Evolutionary conservation across 768 basidiomycete genomes (phyloP).

Genomic region (Paxillus ammoniavirescens): DNA sequence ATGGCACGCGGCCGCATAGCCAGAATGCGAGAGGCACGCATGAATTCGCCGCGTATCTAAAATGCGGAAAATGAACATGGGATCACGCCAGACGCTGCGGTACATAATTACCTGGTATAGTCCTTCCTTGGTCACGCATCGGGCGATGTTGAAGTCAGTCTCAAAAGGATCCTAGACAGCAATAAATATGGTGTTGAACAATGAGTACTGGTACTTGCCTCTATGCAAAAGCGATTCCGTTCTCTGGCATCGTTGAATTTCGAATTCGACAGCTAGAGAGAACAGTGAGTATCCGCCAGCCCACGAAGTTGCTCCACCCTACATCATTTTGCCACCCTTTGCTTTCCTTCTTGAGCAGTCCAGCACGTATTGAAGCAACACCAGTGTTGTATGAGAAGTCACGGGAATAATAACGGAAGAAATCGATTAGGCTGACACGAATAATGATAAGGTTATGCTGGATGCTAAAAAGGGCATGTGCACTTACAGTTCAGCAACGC

Average conservation of each 20-base stretch:
- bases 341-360: constrained; percentile 82
- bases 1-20: constrained; percentile 76
- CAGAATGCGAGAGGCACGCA: constrained; percentile 90
- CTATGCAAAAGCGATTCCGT: constrained; percentile 93
- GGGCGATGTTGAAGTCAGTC: constrained; percentile 91
- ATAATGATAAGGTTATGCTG: constrained; percentile 4
- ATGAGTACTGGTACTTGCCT: constrained; percentile 47
- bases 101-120: constrained; percentile 71
- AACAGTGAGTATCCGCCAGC: constrained; percentile 7
- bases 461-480: neutral
- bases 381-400: constrained; percentile 91
- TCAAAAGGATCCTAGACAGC: constrained; percentile 88
- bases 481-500: constrained; percentile 87
- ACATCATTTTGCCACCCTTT: constrained; percentile 97
- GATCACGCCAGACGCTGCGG: neutral
- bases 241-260: constrained; percentile 76
- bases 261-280: constrained; percentile 43
- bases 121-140: constrained; percentile 96
- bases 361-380: constrained; percentile 88
- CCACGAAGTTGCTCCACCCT: constrained; percentile 25
- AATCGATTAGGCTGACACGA: constrained; percentile 82
- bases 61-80: neutral
- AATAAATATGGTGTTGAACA: constrained; percentile 1
- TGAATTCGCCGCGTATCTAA: constrained; percentile 97
- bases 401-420: constrained; percentile 94